A percentile compares a stretch with the other conserved stretches of the same genome.
These are phyloP conservation scores for Panaeolus cyanescens DNA, from an alignment of 768 basidiomycete genomes.

Conservation along the genomic window DNA sequence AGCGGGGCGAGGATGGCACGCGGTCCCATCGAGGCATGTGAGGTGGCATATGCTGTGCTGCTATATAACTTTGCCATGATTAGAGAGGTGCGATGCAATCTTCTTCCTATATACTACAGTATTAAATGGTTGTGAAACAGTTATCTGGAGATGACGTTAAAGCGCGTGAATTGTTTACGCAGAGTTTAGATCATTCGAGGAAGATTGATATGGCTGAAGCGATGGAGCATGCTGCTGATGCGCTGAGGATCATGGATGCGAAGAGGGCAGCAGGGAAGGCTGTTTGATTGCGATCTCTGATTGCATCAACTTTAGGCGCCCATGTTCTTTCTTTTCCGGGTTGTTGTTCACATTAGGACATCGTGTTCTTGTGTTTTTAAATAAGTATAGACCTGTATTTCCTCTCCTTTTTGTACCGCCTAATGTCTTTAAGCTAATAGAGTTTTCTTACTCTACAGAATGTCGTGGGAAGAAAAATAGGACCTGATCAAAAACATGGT, in stretches of 20 bases:
- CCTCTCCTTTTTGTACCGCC: too few species aligned
- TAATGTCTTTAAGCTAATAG: too few species aligned
- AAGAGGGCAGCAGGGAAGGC: not conserved
- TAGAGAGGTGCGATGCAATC: slow-evolving; percentile 40
- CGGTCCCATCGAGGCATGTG: slow-evolving; percentile 40
- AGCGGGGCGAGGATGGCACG: slow-evolving; percentile 26
- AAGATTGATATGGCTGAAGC: slow-evolving; percentile 36
- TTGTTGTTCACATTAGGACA: too few species aligned
- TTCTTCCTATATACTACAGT: not conserved
- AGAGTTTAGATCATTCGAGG: slow-evolving; percentile 38
- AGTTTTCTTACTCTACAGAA: too few species aligned
- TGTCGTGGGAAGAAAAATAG: too few species aligned
- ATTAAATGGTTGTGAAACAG: slow-evolving; percentile 21
- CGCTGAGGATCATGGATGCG: slow-evolving; percentile 22
- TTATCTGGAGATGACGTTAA: slow-evolving; percentile 37
- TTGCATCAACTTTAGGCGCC: too few species aligned
- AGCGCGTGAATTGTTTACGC: slow-evolving; percentile 32
- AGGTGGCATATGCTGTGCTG: slow-evolving; percentile 55
- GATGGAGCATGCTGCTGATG: slow-evolving; percentile 30
- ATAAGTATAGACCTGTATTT: too few species aligned
- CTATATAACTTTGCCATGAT: slow-evolving; percentile 65
- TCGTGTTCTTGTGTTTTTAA: too few species aligned
- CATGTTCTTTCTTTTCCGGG: too few species aligned
- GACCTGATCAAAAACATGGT: too few species aligned
- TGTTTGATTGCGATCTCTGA: too few species aligned